Evolutionary conservation across 139 green algal genomes (phyloP).

Genomic region (Asterochloris erici): DNA sequence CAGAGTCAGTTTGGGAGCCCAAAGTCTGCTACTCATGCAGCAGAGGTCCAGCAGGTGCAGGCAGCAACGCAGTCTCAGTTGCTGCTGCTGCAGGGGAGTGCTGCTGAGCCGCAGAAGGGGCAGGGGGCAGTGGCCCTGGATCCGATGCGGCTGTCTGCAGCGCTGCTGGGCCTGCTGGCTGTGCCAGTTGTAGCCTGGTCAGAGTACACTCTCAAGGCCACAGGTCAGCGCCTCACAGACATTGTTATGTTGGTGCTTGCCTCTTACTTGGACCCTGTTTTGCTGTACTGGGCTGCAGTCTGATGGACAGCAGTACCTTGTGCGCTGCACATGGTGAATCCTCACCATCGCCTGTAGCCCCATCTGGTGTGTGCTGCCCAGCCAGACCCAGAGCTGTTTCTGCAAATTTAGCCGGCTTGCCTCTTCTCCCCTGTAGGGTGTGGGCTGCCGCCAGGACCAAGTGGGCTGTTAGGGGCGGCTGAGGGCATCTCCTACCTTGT

Average conservation of each 20-base stretch:
- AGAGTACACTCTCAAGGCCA: slow-evolving; percentile 30
- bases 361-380: not conserved
- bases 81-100: too few relatives aligned
- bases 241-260: not conserved
- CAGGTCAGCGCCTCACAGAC: slow-evolving; percentile 7
- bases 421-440: slow-evolving; percentile 33
- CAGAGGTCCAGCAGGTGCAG: too few relatives aligned
- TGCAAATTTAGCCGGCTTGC: not conserved
- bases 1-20: too few relatives aligned
- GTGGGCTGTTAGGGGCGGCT: slow-evolving; percentile 52
- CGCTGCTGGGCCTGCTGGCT: slow-evolving; percentile 18
- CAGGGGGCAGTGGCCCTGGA: too few relatives aligned
- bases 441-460: slow-evolving; percentile 62
- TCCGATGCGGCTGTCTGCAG: not conserved
- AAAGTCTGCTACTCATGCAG: too few relatives aligned
- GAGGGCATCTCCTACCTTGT: slow-evolving; percentile 64
- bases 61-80: too few relatives aligned
- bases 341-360: not conserved
- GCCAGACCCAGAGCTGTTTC: too few relatives aligned
- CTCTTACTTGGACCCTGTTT: not conserved
- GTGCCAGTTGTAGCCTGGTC: slow-evolving; percentile 39
- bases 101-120: too few relatives aligned
- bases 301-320: too few relatives aligned
- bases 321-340: not conserved
- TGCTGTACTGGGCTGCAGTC: not conserved